phyloP scores from a whole-genome alignment of 345 rosid species.

The Turnera subulata region DNA sequence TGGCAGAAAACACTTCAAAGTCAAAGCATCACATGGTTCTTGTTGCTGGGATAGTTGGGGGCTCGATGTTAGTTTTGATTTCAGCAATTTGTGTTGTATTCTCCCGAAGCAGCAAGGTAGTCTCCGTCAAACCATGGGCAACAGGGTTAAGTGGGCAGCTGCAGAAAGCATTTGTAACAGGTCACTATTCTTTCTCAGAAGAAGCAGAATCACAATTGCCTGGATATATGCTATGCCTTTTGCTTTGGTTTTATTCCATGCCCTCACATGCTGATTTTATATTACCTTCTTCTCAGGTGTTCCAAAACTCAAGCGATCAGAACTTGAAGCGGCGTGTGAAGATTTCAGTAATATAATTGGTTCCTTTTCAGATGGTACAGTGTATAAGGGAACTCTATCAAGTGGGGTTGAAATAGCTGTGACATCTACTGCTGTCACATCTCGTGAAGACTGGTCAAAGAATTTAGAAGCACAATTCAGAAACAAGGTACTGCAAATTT shows the following conservation, averaged over 20 bases:
- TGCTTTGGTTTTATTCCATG: background rate
- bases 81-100: slow-evolving; percentile 36
- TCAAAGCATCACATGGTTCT: slow-evolving; percentile 25
- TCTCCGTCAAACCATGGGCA: slow-evolving; percentile 80
- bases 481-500: slow-evolving; percentile 55
- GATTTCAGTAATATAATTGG: slow-evolving; percentile 95
- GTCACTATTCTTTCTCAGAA: slow-evolving; percentile 26
- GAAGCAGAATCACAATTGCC: no score
- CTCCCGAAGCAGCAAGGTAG: slow-evolving; percentile 55
- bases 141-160: slow-evolving; percentile 90
- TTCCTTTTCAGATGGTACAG: slow-evolving; percentile 53
- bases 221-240: no score
- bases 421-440: slow-evolving; percentile 43
- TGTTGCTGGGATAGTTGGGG: slow-evolving; percentile 43
- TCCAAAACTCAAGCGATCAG: slow-evolving; percentile 73
- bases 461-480: slow-evolving; percentile 58
- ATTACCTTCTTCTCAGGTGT: slow-evolving; percentile 49
- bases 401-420: slow-evolving; percentile 92
- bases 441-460: slow-evolving; percentile 66
- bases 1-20: slow-evolving; percentile 14
- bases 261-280: slow-evolving; percentile 2
- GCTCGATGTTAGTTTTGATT: slow-evolving; percentile 32
- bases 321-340: slow-evolving; percentile 90
- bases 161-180: slow-evolving; percentile 72
- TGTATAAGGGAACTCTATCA: slow-evolving; percentile 87